Conservation (phyloP, 805 yeast species). For the Saturnispora sanitii region DNA sequence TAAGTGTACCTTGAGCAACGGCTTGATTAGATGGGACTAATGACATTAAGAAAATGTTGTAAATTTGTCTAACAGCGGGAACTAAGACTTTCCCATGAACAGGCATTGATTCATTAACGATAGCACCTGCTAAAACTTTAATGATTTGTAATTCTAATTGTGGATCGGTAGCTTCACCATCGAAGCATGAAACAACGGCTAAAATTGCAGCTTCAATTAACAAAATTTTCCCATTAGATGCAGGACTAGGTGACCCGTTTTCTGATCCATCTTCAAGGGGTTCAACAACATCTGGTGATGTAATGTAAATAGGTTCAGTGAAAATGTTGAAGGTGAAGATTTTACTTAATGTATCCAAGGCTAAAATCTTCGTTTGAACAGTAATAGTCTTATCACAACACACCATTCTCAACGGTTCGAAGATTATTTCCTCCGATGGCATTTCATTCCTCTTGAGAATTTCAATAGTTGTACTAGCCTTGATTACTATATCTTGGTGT, state of each 20-base stretch:
- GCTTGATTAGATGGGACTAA: slow-evolving; percentile 77
- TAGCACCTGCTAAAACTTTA: slow-evolving; percentile 82
- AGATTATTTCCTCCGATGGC: slow-evolving; percentile 44
- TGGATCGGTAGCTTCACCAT: slow-evolving; percentile 87
- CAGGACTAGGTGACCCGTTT: slow-evolving; percentile 37
- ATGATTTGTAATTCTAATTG: slow-evolving; percentile 86
- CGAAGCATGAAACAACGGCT: slow-evolving; percentile 75
- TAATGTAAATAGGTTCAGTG: slow-evolving; percentile 44
- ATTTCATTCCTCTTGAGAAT: slow-evolving; percentile 31
- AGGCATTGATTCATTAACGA: slow-evolving; percentile 67
- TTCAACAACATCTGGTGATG: slow-evolving; percentile 15
- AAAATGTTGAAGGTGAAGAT: slow-evolving; percentile 79
- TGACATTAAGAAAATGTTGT: slow-evolving; percentile 83
- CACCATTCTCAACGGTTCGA: slow-evolving; percentile 67
- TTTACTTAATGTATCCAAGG: slow-evolving; percentile 81
- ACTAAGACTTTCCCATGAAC: slow-evolving; percentile 85
- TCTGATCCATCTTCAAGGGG: slow-evolving; percentile 22
- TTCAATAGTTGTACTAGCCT: slow-evolving; percentile 34
- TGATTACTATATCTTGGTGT: slow-evolving; percentile 31
- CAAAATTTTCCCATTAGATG: slow-evolving; percentile 34
- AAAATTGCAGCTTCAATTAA: slow-evolving; percentile 76
- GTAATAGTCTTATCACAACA: slow-evolving; percentile 50
- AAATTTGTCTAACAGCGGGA: slow-evolving; percentile 87
- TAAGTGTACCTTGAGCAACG: slow-evolving; percentile 88
- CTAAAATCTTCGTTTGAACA: slow-evolving; percentile 57